Evolutionary conservation across 352 stramenopile genomes (phyloP).

Genomic region (Phytophthora sp.): DNA sequence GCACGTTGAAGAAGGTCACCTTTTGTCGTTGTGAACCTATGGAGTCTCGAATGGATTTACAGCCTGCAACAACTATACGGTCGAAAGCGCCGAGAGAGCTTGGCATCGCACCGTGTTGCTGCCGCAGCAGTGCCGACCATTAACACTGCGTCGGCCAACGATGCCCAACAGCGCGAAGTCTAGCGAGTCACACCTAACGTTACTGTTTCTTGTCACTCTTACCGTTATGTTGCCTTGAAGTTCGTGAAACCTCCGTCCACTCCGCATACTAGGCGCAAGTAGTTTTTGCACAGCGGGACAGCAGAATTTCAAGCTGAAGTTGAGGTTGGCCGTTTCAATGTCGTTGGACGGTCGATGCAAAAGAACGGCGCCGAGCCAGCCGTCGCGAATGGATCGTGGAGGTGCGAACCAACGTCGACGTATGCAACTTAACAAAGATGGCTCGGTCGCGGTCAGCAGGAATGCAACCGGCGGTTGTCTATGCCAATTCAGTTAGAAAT

Average conservation of each 20-base stretch:
- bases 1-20: slow-evolving; percentile 9
- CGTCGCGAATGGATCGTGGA: not conserved
- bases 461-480: no score
- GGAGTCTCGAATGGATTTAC: no score
- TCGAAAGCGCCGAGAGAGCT: no score
- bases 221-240: slow-evolving; percentile 10
- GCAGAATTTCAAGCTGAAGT: slow-evolving; percentile 22
- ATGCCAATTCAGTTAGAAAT: slow-evolving; percentile 27
- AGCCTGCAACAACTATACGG: no score
- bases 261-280: not conserved
- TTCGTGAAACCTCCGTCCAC: no score
- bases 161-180: not conserved
- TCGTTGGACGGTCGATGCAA: not conserved
- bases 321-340: not conserved
- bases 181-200: not conserved
- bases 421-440: slow-evolving; percentile 18
- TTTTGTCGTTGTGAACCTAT: not conserved
- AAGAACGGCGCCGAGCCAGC: slow-evolving; percentile 3
- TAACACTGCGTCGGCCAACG: not conserved
- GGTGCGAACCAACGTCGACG: slow-evolving; percentile 23
- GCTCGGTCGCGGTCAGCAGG: no score
- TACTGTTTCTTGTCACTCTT: no score
- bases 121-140: not conserved
- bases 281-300: not conserved
- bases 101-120: no score